Evolutionary conservation across 805 yeast genomes (phyloP).

Genomic region (Wilhelminamyces savonicus): DNA sequence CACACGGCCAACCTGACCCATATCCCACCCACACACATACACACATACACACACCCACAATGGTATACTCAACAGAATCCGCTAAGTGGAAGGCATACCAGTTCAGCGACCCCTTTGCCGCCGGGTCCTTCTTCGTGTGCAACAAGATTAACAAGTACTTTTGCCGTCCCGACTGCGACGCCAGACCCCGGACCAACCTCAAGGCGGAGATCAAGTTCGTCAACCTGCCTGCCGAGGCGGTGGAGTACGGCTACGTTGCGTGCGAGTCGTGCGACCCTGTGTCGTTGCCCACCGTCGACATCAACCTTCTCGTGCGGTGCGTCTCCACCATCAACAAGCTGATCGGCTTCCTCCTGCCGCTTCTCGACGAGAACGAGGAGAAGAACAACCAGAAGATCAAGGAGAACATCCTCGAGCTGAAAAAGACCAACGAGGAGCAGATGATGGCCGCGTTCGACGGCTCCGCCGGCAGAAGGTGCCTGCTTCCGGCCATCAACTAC

Average conservation of each 20-base stretch:
- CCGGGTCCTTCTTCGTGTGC: conserved; percentile 50
- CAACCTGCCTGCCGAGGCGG: conserved; percentile 35
- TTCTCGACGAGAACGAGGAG: conserved; percentile 40
- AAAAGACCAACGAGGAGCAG: conserved; percentile 17
- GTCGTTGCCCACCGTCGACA: conserved; percentile 38
- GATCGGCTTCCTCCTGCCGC: conserved; percentile 53
- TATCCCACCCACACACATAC: background rate
- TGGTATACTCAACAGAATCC: conserved; percentile 38
- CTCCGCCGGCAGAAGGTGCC: conserved; percentile 16
- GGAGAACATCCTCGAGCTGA: conserved; percentile 26
- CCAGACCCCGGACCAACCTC: conserved; percentile 35
- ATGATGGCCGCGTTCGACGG: conserved; percentile 15
- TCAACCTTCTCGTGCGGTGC: conserved; percentile 39
- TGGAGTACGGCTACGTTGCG: conserved; percentile 38
- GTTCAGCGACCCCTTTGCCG: conserved; percentile 60
- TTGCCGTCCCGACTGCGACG: conserved; percentile 69
- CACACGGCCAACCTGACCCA: too few relatives aligned
- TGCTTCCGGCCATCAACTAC: conserved; percentile 21
- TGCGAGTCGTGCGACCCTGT: conserved; percentile 55
- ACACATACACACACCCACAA: conserved; percentile 4
- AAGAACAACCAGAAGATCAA: conserved; percentile 29
- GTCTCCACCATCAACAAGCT: conserved; percentile 49
- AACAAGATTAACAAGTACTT: conserved; percentile 35
- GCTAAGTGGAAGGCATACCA: conserved; percentile 60
- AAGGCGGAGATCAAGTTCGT: conserved; percentile 42